Evolutionary conservation across 2,329 filamentous ascomycete genomes (phyloP), one percentile per base, ranked within the genome.

Genomic region (Fusarium compactum): DNA sequence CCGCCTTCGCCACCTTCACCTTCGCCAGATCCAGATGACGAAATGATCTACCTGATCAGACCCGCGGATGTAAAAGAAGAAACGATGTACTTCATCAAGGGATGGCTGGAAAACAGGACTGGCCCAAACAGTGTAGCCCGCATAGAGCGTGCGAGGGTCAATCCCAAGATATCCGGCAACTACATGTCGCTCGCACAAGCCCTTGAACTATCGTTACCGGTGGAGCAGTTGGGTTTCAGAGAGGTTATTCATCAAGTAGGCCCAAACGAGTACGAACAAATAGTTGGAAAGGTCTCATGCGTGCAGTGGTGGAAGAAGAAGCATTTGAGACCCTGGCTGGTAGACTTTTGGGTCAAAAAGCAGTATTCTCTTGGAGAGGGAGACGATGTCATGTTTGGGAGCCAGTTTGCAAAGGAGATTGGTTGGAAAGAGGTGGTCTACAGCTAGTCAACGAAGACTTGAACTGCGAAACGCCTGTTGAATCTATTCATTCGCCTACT

Each of bases 311-410:
- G 29, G 9, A 7, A 14, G 6, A 4, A 6, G 22, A 25, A 7
- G 11, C 5, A 14, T 3, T 6, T 0, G 2, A 59, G 12, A 12
- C 8, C 8, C 5, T 24, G 40, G 0, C 11, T 18, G 0, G 4
- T 65, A 2, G 38, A 60, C 9, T 34, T 65, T 3, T 40, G 45
- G 43, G 60, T 60, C 1, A 30, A 59, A 18, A 22, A 54, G 16
- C 12, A 0, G 2, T 45, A 65, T 27, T 0, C 1, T 7, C 1
- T 11, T 3, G 22, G 12, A 0, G 20, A 3, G 5, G 8, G 1
- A 9, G 27, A n/a, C 3, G 1, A 43, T 8, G 2, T 58, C 8
- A 29, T 30, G 3, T 14, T 65, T 51, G 45, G 52, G n/a, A 14
- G 0, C 2, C 6, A 11, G 6, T 58, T 64, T 16, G 32, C 16